Base-by-base conservation (phyloP, 805 yeast species). In the Candida railenensis region DNA sequence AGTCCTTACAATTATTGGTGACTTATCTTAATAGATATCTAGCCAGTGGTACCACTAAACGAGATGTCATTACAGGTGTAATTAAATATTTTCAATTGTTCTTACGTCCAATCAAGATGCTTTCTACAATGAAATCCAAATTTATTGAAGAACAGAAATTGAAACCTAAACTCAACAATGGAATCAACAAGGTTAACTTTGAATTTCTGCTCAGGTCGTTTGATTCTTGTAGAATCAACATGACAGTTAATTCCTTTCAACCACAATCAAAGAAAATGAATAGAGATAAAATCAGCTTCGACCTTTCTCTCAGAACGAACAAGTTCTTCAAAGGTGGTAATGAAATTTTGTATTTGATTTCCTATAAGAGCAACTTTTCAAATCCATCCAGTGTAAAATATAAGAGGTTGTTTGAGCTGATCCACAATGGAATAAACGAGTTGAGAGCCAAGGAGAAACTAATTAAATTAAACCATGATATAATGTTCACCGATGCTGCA, bases 371-470 rank as follows among this genome's bases (percentile, higher is more conserved):
- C 32, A 71, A 69, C 51, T 59, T 71, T 47, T 16, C 34, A 7
- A 67, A 62, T 46, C 51, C 65, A 18, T 63, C 62, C 46, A 70
- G 69, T 49, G 44, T 69, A 40, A 69, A 70, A 55, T 67, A 65
- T 48, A 70, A 69, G 47, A 57, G 57, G 44, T 55, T 72, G 38
- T 71, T 72, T 51, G 77, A 72, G 44, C 9, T 22, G 30, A 19
- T 42, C 12, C 14, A 22, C 14, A 22, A 15, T 12, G 34, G 40
- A 4, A 18, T 42, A 8, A 22, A 20, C 16, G 40, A 42, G 15
- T 20, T 42, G 16, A 5, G 11, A 25, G 18, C 21, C 14, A 20
- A 22, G n/a, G 38, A 34, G n/a, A 16, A 20, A 4, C 11, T 33
- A 5, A 21, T 42, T 14, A 42, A 22, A 28, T 22, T 42, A n/a